Evolutionary conservation across 2,329 filamentous ascomycete genomes (phyloP).

Genomic region (Ilyonectria robusta): DNA sequence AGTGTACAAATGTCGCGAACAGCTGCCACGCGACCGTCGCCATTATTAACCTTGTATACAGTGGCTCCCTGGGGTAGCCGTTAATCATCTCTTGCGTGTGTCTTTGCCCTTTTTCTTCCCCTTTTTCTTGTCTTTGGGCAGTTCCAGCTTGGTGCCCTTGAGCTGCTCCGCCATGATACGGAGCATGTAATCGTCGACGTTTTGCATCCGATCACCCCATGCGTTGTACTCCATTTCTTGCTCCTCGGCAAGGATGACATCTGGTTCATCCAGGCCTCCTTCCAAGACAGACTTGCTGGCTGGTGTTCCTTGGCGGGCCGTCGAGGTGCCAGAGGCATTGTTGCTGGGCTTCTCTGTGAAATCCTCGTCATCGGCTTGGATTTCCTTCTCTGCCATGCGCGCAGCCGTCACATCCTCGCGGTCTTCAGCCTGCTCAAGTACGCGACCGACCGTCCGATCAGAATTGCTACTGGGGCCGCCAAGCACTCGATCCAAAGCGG

Average conservation of each 20-base stretch:
- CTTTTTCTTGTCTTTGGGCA: constrained; percentile 76
- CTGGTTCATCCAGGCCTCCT: constrained; percentile 49
- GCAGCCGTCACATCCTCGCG: constrained; percentile 92
- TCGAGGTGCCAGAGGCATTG: constrained; percentile 64
- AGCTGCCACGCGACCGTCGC: constrained; percentile 16
- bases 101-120: constrained; percentile 73
- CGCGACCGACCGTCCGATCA: constrained; percentile 75
- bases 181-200: constrained; percentile 84
- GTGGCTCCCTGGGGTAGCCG: constrained; percentile 24
- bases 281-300: constrained; percentile 54
- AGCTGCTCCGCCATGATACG: constrained; percentile 75
- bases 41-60: constrained; percentile 29
- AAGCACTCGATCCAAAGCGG: constrained; percentile 88
- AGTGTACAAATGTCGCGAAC: constrained; percentile 30
- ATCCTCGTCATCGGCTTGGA: constrained; percentile 87
- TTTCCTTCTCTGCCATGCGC: constrained; percentile 88
- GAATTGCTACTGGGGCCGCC: constrained; percentile 74
- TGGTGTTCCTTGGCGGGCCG: constrained; percentile 67
- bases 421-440: constrained; percentile 92
- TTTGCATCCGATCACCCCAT: constrained; percentile 69
- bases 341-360: constrained; percentile 77
- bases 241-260: constrained; percentile 52
- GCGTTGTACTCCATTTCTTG: constrained; percentile 69
- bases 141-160: constrained; percentile 71
- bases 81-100: constrained; percentile 62